Evolutionary conservation across 2,329 filamentous ascomycete species (phyloP).

Genomic region (Fusarium nematophilum): DNA sequence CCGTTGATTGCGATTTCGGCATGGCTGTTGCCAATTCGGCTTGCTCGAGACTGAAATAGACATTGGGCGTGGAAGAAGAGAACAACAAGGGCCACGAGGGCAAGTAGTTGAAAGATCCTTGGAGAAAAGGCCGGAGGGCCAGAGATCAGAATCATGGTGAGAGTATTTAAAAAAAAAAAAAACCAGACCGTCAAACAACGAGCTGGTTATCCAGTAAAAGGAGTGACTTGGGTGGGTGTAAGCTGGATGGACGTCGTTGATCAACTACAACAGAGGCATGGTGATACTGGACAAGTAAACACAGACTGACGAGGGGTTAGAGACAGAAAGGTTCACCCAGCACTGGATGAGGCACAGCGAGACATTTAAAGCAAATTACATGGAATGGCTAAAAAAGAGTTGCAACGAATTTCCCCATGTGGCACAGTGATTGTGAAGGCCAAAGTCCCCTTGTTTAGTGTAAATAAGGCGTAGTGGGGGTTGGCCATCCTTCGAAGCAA

Average conservation of each 20-base stretch:
- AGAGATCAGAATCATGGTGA: constrained; percentile 43
- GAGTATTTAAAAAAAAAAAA: constrained; percentile 8
- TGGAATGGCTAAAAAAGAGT: constrained; percentile 8
- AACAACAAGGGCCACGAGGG: constrained; percentile 41
- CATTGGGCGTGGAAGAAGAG: constrained; percentile 40
- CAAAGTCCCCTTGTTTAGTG: constrained; percentile 36
- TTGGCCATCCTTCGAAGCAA: constrained; percentile 35
- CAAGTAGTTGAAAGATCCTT: constrained; percentile 38
- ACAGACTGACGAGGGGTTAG: constrained; percentile 10
- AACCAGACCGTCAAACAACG: constrained; percentile 16
- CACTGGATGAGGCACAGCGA: constrained; percentile 30
- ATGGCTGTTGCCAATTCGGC: constrained; percentile 4
- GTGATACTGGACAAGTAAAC: constrained; percentile 20
- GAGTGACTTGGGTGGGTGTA: constrained; percentile 43
- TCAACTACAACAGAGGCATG: constrained; percentile 37
- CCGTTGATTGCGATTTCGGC: constrained; percentile 30
- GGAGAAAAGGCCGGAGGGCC: constrained; percentile 38
- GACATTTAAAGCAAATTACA: constrained; percentile 40
- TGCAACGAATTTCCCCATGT: constrained; percentile 12
- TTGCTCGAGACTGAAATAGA: constrained; percentile 19
- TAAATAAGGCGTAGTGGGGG: constrained; percentile 37
- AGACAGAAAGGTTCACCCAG: background rate
- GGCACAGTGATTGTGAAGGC: constrained; percentile 26
- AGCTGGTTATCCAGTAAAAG: constrained; percentile 26
- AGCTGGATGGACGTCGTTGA: constrained; percentile 18